Percentiles rank a stretch among this genome's conserved stretches.
These are phyloP conservation scores for Cladosporium sp. DNA, from an alignment of 2,329 filamentous ascomycete genomes.

Conservation along the genomic window DNA sequence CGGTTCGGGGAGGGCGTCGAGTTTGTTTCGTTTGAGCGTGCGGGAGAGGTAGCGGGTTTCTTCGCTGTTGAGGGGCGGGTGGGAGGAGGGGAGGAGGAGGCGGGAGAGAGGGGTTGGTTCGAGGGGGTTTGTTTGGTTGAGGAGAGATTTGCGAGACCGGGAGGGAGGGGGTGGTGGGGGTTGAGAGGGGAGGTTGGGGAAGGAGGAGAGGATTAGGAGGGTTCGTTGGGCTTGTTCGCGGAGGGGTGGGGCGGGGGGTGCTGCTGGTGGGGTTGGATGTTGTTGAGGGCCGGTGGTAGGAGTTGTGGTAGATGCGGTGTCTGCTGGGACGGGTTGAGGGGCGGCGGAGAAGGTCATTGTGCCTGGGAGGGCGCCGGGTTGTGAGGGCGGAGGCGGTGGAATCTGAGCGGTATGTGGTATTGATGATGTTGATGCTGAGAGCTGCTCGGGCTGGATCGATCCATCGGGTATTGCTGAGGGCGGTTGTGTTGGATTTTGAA, in stretches of 20 bases:
- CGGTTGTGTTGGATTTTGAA: constrained; percentile 11
- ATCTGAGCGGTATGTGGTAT: background rate
- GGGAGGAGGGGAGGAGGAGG: constrained; percentile 45
- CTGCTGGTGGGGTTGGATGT: too few species aligned
- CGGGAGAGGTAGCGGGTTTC: constrained; percentile 46
- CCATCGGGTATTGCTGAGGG: background rate
- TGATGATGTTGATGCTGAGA: background rate
- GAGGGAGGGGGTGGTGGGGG: constrained; percentile 7
- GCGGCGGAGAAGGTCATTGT: constrained; percentile 9
- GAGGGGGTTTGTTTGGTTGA: constrained; percentile 31
- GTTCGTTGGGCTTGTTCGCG: constrained; percentile 12
- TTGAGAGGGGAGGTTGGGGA: constrained; percentile 23
- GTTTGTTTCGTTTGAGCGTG: constrained; percentile 33
- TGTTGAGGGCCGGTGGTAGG: constrained; percentile 7
- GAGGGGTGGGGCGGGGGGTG: constrained; percentile 15
- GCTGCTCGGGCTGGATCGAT: constrained; percentile 6
- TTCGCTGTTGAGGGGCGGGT: constrained; percentile 49
- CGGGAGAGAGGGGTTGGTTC: constrained; percentile 54
- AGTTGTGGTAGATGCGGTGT: constrained; percentile 14
- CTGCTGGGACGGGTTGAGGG: constrained; percentile 4
- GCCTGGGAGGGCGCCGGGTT: constrained; percentile 12
- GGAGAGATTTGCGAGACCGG: constrained; percentile 22
- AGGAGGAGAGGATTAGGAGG: constrained; percentile 25
- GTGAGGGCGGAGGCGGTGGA: constrained; percentile 10
- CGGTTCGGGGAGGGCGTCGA: constrained; percentile 31